Conservation (phyloP, 176 grass and related monocot genomes). For the Aegilops longissima region DNA sequence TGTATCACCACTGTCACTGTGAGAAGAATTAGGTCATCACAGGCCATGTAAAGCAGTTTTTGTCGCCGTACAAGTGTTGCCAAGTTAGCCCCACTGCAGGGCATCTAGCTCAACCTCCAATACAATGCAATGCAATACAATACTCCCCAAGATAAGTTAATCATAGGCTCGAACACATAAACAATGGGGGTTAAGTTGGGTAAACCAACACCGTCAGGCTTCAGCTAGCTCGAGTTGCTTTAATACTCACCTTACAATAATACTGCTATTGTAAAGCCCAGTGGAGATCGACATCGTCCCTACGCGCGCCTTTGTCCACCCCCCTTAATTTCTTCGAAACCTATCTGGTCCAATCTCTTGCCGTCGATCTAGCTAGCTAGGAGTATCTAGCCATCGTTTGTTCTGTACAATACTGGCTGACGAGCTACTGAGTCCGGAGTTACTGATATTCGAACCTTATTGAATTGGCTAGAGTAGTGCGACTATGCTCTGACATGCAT, state of each 20-base stretch:
- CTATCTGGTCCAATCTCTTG: background rate
- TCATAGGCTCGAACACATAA: constrained; percentile 38
- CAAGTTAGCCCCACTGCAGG: constrained; percentile 5
- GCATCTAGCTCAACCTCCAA: constrained; percentile 8
- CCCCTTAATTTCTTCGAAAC: background rate
- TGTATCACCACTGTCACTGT: background rate
- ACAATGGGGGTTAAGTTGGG: constrained; percentile 36
- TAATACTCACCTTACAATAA: no score
- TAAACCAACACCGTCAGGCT: constrained; percentile 26
- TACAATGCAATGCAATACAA: background rate
- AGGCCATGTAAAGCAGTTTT: background rate
- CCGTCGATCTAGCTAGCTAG: background rate
- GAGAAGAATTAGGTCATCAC: constrained; percentile 33
- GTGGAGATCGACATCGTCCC: constrained; percentile 2
- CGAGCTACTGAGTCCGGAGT: background rate
- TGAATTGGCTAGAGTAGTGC: background rate
- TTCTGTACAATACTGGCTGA: background rate
- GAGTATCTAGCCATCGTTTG: background rate
- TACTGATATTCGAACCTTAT: background rate
- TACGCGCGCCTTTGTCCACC: background rate
- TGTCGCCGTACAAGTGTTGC: constrained; percentile 35
- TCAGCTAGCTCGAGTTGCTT: background rate
- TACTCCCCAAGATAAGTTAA: constrained; percentile 38
- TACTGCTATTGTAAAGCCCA: background rate
- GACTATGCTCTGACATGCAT: no score